Evolutionary conservation across 2,329 filamentous ascomycete genomes (phyloP).

Genomic region (Coniochaeta sp.): DNA sequence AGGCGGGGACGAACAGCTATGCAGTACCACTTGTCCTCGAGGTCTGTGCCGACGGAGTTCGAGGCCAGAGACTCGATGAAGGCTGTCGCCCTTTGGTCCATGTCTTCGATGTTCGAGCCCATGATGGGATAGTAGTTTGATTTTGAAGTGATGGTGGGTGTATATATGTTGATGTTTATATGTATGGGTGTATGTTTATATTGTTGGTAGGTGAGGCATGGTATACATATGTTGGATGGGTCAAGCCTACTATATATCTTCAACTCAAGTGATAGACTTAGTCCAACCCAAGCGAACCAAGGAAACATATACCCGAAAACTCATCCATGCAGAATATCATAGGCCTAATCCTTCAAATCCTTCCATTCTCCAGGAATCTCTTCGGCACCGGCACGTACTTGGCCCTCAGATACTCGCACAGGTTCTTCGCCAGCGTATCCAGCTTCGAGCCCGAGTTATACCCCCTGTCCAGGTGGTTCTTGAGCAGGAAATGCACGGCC

Average conservation of each 20-base stretch:
- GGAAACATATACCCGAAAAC: background rate
- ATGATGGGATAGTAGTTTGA: background rate
- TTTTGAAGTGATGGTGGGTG: background rate
- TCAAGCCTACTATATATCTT: background rate
- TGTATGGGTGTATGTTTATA: no score
- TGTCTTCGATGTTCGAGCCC: background rate
- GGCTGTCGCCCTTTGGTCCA: background rate
- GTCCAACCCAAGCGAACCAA: background rate
- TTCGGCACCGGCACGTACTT: slow-evolving; percentile 1
- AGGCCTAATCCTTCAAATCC: background rate
- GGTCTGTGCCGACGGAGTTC: background rate
- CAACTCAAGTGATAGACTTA: no score
- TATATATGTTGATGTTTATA: no score
- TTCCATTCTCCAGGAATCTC: background rate
- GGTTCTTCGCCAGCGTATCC: slow-evolving; percentile 1
- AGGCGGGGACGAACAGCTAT: background rate
- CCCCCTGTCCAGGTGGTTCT: slow-evolving; percentile 2
- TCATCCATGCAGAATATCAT: background rate
- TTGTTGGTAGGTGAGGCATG: background rate
- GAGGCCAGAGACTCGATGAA: background rate
- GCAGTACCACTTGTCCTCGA: slow-evolving; percentile 3
- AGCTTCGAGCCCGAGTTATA: slow-evolving; percentile 2
- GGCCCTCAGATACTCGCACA: slow-evolving; percentile 1
- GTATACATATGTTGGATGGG: no score
- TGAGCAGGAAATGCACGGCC: background rate